Evolutionary conservation across 2,329 filamentous ascomycete species (phyloP).

Genomic region (Cladophialophora exuberans): DNA sequence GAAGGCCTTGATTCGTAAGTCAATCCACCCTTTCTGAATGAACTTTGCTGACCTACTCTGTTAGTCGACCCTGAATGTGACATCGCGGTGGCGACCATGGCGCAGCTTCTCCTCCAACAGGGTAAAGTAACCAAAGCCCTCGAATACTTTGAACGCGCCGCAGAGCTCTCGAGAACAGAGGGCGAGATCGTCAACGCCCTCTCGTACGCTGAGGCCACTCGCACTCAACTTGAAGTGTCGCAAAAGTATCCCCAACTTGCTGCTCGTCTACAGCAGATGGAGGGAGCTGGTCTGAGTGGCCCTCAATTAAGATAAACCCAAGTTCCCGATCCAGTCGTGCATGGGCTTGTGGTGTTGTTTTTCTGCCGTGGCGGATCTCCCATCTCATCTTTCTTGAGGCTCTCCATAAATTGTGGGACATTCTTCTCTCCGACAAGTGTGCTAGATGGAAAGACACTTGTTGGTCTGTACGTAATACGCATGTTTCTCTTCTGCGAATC

Average conservation of each 20-base stretch:
- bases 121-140: constrained; percentile 95
- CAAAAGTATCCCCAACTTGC: constrained; percentile 83
- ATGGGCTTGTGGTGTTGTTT: constrained; percentile 11
- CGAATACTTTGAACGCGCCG: constrained; percentile 95
- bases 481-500: constrained; percentile 1
- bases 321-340: not conserved
- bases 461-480: constrained; percentile 25
- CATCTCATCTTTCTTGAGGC: constrained; percentile 22
- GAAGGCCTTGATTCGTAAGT: constrained; percentile 93
- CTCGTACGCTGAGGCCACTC: constrained; percentile 93
- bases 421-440: constrained; percentile 23
- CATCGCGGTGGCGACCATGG: constrained; percentile 98
- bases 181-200: constrained; percentile 95
- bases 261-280: constrained; percentile 68
- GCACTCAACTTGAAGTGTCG: constrained; percentile 91
- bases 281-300: constrained; percentile 34
- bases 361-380: constrained; percentile 16
- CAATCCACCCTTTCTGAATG: not conserved
- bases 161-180: constrained; percentile 90
- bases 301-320: constrained; percentile 27
- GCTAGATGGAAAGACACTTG: constrained; percentile 18
- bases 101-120: constrained; percentile 94
- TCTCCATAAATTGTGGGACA: not conserved
- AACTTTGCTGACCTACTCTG: constrained; percentile 23
- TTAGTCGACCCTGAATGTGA: constrained; percentile 97